Evolutionary conservation across 2,329 filamentous ascomycete genomes (phyloP), one percentile per base, ranked within the genome.

Genomic region (Hypocreales sp.): DNA sequence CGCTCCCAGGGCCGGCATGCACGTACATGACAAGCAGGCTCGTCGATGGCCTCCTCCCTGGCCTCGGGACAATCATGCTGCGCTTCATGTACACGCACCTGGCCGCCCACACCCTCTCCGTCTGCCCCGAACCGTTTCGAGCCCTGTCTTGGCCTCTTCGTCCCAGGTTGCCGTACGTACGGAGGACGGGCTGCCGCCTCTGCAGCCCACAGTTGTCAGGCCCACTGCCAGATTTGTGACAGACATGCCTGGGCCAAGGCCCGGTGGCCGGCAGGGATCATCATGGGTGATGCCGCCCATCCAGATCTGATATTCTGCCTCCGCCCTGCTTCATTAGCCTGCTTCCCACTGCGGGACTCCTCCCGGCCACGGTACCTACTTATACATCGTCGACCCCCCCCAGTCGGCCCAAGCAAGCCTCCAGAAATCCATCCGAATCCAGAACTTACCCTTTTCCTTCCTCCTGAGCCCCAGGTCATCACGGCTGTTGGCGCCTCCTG

Each of bases 221-320:
- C 26, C 33, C 38, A 35, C 39, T 34, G 33, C 21, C 34, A 34
- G 35, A 28, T 35, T 30, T 37, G 33, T 35, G 33, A 32, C 36
- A 37, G 29, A 27, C 28, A 23, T 26, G 27, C 30, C 30, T 29
- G 27, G 24, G 30, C 23, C 22, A 20, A 28, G 16, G 24, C 24
- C 25, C 21, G 15, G 24, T 8, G 16, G 18, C 27, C 24, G n/a
- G 8, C 26, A 23, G 30, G 34, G 21, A 31, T 31, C 28, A 19
- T 22, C 18, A 20, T 20, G 18, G 7, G 7, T 7, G 7, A 20
- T 20, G 18, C 7, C 7, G 18, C 7, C 25, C 18, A 23, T 31
- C 26, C 35, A 37, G 35, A 38, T 40, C 35, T 33, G 33, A 41
- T 39, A 26, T 35, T 27, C 32, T 27, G 27, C 27, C 26, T 28